phyloP scores from a whole-genome alignment of 176 grass and related monocot genomes.

The Otatea glauca region DNA sequence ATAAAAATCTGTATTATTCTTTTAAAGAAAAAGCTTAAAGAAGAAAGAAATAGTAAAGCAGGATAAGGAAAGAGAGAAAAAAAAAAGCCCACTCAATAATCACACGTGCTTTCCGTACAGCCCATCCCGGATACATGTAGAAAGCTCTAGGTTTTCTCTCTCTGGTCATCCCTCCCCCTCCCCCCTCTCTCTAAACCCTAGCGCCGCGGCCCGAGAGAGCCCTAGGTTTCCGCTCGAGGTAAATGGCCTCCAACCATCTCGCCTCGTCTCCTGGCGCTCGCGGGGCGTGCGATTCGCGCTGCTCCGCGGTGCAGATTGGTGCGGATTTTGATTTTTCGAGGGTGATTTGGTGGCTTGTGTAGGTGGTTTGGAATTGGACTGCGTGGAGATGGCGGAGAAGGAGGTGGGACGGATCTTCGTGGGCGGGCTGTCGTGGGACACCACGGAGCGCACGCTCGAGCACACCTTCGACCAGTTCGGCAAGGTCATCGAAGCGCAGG shows the following conservation, averaged over 20 bases:
- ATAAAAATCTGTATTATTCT: not conserved
- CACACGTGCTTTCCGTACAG: slow-evolving; percentile 20
- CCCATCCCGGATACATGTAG: not conserved
- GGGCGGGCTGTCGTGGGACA: slow-evolving; percentile 87
- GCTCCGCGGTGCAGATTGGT: not conserved
- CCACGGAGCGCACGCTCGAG: slow-evolving; percentile 73
- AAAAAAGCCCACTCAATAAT: not conserved
- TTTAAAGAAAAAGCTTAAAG: not conserved
- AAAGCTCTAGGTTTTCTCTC: not conserved
- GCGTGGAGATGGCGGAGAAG: slow-evolving; percentile 64
- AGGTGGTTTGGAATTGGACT: slow-evolving; percentile 30
- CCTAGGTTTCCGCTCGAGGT: slow-evolving; percentile 45
- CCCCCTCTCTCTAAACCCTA: slow-evolving; percentile 51
- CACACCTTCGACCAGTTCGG: slow-evolving; percentile 71
- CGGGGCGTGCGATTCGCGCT: not conserved
- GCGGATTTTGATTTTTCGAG: not conserved
- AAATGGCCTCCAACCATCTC: not conserved
- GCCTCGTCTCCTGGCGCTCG: not conserved
- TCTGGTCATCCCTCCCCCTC: not conserved
- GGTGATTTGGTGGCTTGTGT: slow-evolving; percentile 25
- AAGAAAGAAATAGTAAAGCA: not conserved
- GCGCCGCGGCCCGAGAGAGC: slow-evolving; percentile 21
- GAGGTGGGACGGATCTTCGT: slow-evolving; percentile 87
- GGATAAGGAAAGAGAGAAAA: not conserved
- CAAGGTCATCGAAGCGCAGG: slow-evolving; percentile 83